phyloP scores from a whole-genome alignment of 805 yeast species.

The Saturnispora dispora region DNA sequence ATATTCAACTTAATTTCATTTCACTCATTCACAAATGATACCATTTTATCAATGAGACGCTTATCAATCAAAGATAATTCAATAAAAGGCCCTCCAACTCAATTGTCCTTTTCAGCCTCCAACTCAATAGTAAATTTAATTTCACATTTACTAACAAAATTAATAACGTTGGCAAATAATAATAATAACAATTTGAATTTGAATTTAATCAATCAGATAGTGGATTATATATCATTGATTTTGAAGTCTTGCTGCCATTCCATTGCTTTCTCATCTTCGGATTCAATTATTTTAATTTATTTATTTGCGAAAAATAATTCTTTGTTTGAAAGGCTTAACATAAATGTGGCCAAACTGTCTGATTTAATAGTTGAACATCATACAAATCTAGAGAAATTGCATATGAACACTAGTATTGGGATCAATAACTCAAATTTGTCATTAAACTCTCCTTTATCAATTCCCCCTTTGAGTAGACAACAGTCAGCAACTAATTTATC shows the following conservation, averaged over 20 bases:
- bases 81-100: conserved; percentile 11
- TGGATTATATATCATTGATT: conserved; percentile 52
- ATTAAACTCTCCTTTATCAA: background rate
- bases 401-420: background rate
- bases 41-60: conserved; percentile 15
- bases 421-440: background rate
- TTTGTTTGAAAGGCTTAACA: conserved; percentile 30
- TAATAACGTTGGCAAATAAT: conserved; percentile 31
- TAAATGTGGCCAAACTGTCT: conserved; percentile 26
- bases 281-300: conserved; percentile 46
- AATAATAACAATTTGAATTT: conserved; percentile 21
- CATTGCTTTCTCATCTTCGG: conserved; percentile 39
- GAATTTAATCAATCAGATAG: background rate
- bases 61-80: conserved; percentile 10
- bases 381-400: conserved; percentile 5
- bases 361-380: conserved; percentile 16
- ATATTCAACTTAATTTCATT: conserved; percentile 53
- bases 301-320: conserved; percentile 36
- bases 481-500: conserved; percentile 5
- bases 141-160: conserved; percentile 29
- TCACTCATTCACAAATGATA: conserved; percentile 6
- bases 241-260: conserved; percentile 47
- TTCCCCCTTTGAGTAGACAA: conserved; percentile 12
- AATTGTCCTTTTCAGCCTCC: conserved; percentile 48
- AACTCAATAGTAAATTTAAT: conserved; percentile 36